Base-by-base conservation (phyloP, 345 rosid genomes). In the Salix brachista region DNA sequence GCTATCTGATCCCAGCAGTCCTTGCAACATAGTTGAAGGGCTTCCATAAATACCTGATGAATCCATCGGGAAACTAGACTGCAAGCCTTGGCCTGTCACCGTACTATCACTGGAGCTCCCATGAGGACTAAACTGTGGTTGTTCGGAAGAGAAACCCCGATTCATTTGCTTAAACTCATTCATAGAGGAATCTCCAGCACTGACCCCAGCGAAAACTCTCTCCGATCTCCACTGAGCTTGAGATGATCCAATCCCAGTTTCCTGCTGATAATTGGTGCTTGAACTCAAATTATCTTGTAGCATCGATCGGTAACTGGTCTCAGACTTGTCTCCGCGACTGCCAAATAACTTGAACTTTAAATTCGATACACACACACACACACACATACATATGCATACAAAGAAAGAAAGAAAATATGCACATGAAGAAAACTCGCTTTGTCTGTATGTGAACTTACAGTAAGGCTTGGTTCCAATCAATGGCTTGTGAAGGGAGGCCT, bases 401-500 rank as follows among this genome's bases (percentile, higher is more conserved):
- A 54, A 70, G 7, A 18, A 61, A 54, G 21, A 41, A 37, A 69
- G 70, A 65, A 52, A 9, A 23, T 23, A n/a, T 58, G 9, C 8
- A 54, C 12, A 54, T 54, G 60, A 54, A 54, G 23, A 23, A 8
- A 54, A 54, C 21, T 54, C 25, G 60, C 11, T 18, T 70, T n/a
- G 5, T 17, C 11, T 30, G 23, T 56, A 21, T 65, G 18, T 7
- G 19, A 6, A 83, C 88, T 92, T 80, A 96, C 99, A 92, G 75
- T 74, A 93, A 83, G n/a, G 92, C 74, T 75, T 89, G 97, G 75
- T 90, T 91, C 98, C 99, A 93, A 41, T 93, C 97, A 80, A 91
- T 79, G 87, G 90, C 82, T 48, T 85, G 99, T 2, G 97, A 90
- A 72, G 99, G 89, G 66, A 96, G 93, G 58, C 94, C 97, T 81